Percentiles rank a stretch among this genome's conserved stretches.
Evolutionary conservation across 345 rosid genomes (phyloP).

Genomic region (Eucalyptus cloeziana): DNA sequence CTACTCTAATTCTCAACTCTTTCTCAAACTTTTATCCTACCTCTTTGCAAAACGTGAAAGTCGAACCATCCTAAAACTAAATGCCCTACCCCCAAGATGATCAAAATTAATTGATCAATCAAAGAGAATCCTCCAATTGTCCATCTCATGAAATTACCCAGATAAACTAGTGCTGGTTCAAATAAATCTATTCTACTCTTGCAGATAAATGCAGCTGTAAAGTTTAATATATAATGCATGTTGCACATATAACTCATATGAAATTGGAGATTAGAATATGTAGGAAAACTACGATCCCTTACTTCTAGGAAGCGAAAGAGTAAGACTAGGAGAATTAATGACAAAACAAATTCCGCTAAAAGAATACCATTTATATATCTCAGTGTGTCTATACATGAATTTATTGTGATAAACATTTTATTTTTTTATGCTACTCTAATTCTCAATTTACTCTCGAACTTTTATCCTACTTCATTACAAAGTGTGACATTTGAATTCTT

Average conservation of each 20-base stretch:
- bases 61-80: too few relatives aligned
- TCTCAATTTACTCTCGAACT: too few relatives aligned
- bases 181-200: not conserved
- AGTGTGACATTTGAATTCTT: too few relatives aligned
- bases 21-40: too few relatives aligned
- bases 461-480: too few relatives aligned
- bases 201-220: not conserved
- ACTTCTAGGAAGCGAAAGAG: not conserved
- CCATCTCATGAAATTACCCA: not conserved
- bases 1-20: too few relatives aligned
- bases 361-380: not conserved
- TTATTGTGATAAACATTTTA: too few relatives aligned
- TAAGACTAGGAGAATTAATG: not conserved
- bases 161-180: not conserved
- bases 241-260: not conserved
- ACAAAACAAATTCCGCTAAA: not conserved
- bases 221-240: not conserved
- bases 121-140: not conserved
- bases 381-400: not conserved
- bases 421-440: too few relatives aligned
- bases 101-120: not conserved
- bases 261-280: not conserved
- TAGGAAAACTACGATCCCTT: not conserved
- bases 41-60: accelerated
- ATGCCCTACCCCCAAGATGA: not conserved